Conservation (phyloP, 306 rosid species). For the Mucuna pruriens region DNA sequence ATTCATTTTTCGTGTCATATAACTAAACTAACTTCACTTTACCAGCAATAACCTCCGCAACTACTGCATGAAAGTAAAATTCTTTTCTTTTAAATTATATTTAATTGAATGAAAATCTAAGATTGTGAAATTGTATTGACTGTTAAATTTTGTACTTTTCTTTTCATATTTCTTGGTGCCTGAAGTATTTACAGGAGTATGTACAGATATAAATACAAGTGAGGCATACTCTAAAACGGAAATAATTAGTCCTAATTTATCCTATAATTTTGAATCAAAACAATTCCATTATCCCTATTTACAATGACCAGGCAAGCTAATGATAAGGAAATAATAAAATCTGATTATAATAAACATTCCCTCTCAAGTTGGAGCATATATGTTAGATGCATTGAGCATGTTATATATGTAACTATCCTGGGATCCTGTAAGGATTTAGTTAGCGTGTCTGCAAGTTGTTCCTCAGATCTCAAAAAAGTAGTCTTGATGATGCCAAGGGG, state of each 20-base stretch:
- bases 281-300: background rate
- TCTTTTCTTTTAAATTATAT: slow-evolving; percentile 10
- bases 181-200: background rate
- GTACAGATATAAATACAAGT: background rate
- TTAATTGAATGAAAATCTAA: background rate
- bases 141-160: slow-evolving; percentile 2
- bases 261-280: background rate
- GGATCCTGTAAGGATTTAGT: too few relatives aligned
- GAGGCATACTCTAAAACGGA: background rate
- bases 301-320: background rate
- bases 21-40: background rate
- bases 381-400: too few relatives aligned
- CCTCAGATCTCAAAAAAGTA: too few relatives aligned
- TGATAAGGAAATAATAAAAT: background rate
- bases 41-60: background rate
- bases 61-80: background rate
- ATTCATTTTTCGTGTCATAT: background rate
- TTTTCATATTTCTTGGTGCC: background rate
- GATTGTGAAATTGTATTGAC: slow-evolving; percentile 11
- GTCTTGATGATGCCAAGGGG: too few relatives aligned
- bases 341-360: background rate
- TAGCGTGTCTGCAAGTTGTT: too few relatives aligned
- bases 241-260: background rate
- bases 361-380: too few relatives aligned
- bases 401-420: too few relatives aligned